Evolutionary conservation across 257 asterid species (phyloP).

Genomic region (Fraxinus anomala): DNA sequence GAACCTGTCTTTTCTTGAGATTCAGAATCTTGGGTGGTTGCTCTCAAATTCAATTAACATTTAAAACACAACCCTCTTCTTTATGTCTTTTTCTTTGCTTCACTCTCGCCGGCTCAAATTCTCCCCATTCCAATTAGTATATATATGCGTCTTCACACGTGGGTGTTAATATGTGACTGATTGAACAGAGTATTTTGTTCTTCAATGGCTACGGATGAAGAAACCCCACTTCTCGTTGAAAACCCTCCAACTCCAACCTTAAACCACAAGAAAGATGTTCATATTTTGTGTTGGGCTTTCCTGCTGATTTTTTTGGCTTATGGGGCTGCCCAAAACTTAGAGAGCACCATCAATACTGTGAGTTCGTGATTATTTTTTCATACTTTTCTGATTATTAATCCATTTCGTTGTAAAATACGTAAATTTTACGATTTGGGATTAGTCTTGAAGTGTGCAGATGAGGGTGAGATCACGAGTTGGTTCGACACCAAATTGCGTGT

Average conservation of each 20-base stretch:
- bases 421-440: too few species aligned
- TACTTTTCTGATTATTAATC: too few species aligned
- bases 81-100: slow-evolving; percentile 24
- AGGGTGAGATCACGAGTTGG: too few species aligned
- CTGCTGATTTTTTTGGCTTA: slow-evolving; percentile 83
- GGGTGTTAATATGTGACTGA: slow-evolving; percentile 12
- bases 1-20: slow-evolving; percentile 27
- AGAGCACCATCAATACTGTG: slow-evolving; percentile 88
- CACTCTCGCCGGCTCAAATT: slow-evolving; percentile 40
- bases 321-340: slow-evolving; percentile 97
- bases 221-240: slow-evolving; percentile 48
- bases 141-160: slow-evolving; percentile 20
- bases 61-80: slow-evolving; percentile 2
- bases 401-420: too few species aligned
- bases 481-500: too few species aligned
- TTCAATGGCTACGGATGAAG: slow-evolving; percentile 76
- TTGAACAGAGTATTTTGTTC: slow-evolving; percentile 14
- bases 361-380: too few species aligned
- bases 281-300: slow-evolving; percentile 75
- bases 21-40: slow-evolving; percentile 41
- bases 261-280: slow-evolving; percentile 72
- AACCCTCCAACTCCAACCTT: slow-evolving; percentile 28
- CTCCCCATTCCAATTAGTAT: slow-evolving; percentile 2
- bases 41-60: slow-evolving; percentile 1
- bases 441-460: too few species aligned